Percentiles rank a stretch among this genome's conserved stretches.
phyloP scores from a whole-genome alignment of 768 basidiomycete species.

The Amanita rimosa region DNA sequence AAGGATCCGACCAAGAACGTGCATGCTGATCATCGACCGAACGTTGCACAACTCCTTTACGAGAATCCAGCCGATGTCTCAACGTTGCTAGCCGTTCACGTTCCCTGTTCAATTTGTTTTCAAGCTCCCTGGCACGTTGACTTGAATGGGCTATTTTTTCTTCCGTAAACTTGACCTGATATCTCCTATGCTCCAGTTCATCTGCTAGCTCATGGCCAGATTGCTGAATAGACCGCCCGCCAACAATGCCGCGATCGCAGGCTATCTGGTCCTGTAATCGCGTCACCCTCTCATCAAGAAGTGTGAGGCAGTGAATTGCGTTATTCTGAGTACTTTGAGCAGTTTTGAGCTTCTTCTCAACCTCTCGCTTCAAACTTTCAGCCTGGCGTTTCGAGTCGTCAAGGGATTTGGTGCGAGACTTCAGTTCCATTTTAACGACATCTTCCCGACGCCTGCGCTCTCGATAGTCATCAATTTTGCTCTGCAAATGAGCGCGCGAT shows the following conservation, averaged over 20 bases:
- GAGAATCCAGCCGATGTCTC: conserved; percentile 25
- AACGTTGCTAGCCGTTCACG: conserved; percentile 47
- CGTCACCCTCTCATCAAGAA: conserved; percentile 51
- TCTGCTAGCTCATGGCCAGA: conserved; percentile 40
- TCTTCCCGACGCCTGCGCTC: conserved; percentile 79
- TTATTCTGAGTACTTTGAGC: conserved; percentile 55
- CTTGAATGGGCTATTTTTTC: conserved; percentile 53
- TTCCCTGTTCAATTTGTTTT: conserved; percentile 56
- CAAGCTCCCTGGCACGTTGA: conserved; percentile 59
- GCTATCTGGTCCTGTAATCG: conserved; percentile 39
- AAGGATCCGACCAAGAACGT: not conserved
- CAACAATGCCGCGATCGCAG: conserved; percentile 44
- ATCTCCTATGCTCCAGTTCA: conserved; percentile 43
- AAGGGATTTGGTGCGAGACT: conserved; percentile 70
- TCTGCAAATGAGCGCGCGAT: conserved; percentile 55
- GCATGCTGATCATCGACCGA: not conserved
- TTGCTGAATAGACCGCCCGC: conserved; percentile 29
- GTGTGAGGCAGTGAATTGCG: conserved; percentile 43
- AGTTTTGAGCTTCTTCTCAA: conserved; percentile 78
- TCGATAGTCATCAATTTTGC: conserved; percentile 63
- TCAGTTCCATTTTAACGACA: conserved; percentile 61
- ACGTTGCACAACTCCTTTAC: not conserved
- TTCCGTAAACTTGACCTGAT: conserved; percentile 55
- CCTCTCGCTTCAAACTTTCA: conserved; percentile 71
- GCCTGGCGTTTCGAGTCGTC: conserved; percentile 83